These are phyloP conservation scores for Zymoseptoria crescenta DNA, from an alignment of 2,329 filamentous ascomycete species.

Conservation along the genomic window DNA sequence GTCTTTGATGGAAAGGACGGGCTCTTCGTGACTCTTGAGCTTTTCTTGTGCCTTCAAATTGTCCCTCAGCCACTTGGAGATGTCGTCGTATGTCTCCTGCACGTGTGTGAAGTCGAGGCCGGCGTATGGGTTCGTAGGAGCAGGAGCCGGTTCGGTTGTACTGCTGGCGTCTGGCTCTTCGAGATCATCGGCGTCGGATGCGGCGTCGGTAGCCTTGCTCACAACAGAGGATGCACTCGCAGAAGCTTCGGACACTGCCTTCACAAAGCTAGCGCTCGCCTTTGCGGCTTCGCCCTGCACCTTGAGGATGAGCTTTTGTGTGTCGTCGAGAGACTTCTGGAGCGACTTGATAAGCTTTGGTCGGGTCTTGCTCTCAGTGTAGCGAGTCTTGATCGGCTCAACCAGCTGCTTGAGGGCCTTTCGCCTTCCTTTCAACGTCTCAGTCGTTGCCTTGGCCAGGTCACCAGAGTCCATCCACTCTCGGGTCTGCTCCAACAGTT, in stretches of 20 bases:
- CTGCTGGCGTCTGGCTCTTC: slow-evolving; percentile 57
- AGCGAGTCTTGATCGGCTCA: slow-evolving; percentile 66
- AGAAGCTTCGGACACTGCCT: slow-evolving; percentile 19
- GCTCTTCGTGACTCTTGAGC: slow-evolving; percentile 63
- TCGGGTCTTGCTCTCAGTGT: slow-evolving; percentile 62
- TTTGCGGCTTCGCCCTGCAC: slow-evolving; percentile 68
- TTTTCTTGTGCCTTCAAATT: slow-evolving; percentile 63
- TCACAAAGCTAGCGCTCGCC: slow-evolving; percentile 34
- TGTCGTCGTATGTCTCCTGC: slow-evolving; percentile 53
- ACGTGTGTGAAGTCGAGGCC: slow-evolving; percentile 63
- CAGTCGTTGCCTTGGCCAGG: slow-evolving; percentile 65
- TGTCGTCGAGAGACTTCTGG: slow-evolving; percentile 62
- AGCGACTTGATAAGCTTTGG: slow-evolving; percentile 62
- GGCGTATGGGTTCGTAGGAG: slow-evolving; percentile 56
- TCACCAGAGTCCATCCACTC: slow-evolving; percentile 79
- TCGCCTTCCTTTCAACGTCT: slow-evolving; percentile 67
- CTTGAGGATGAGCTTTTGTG: slow-evolving; percentile 60
- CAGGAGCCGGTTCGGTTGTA: slow-evolving; percentile 34
- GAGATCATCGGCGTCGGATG: slow-evolving; percentile 60
- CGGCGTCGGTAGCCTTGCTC: slow-evolving; percentile 22
- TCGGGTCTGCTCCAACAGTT: slow-evolving; percentile 60
- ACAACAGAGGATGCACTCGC: slow-evolving; percentile 36
- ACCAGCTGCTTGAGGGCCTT: slow-evolving; percentile 71
- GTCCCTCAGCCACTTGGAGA: slow-evolving; percentile 66
- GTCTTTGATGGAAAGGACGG: slow-evolving; percentile 65